These are phyloP conservation scores for Ramularia endophylla DNA, from an alignment of 2,329 filamentous ascomycete genomes.

Conservation along the genomic window DNA sequence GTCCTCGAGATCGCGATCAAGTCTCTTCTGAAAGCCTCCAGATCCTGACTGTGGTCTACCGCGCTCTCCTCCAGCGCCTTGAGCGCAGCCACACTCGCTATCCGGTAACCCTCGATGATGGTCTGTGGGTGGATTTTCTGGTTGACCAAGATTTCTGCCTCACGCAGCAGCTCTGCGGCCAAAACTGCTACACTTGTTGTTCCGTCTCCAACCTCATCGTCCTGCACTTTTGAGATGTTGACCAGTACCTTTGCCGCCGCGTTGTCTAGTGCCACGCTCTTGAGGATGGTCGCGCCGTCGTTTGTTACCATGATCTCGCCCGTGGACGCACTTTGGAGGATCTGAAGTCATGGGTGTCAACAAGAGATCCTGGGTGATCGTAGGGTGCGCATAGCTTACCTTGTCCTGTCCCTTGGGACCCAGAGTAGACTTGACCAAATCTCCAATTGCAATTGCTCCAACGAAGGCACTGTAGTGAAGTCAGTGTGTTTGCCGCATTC, in stretches of 20 bases:
- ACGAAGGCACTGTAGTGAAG: slow-evolving; percentile 65
- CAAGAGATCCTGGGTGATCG: too few relatives aligned
- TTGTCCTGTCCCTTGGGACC: slow-evolving; percentile 99
- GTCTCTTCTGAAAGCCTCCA: slow-evolving; percentile 81
- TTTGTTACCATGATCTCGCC: slow-evolving; percentile 98
- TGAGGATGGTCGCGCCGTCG: slow-evolving; percentile 96
- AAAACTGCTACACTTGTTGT: slow-evolving; percentile 97
- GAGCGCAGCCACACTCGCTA: slow-evolving; percentile 86
- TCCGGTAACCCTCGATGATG: slow-evolving; percentile 97
- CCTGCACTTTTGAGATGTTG: slow-evolving; percentile 99
- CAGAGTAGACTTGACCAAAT: slow-evolving; percentile 93
- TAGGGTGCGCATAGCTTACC: too few relatives aligned
- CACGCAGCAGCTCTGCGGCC: slow-evolving; percentile 87
- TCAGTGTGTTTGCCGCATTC: slow-evolving; percentile 7
- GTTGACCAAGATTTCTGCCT: slow-evolving; percentile 95
- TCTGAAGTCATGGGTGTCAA: too few relatives aligned
- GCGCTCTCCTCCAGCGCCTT: slow-evolving; percentile 76
- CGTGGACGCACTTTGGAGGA: slow-evolving; percentile 59
- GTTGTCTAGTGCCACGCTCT: slow-evolving; percentile 97
- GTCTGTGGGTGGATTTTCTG: slow-evolving; percentile 99
- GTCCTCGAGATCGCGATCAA: slow-evolving; percentile 86
- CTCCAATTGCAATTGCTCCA: slow-evolving; percentile 94
- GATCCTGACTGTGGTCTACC: slow-evolving; percentile 81
- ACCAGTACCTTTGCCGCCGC: slow-evolving; percentile 97
- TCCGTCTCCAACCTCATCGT: slow-evolving; percentile 96